Evolutionary conservation across 371 early-diverging fungal genomes (phyloP).

Genomic region (Rhizomucor pusillus): DNA sequence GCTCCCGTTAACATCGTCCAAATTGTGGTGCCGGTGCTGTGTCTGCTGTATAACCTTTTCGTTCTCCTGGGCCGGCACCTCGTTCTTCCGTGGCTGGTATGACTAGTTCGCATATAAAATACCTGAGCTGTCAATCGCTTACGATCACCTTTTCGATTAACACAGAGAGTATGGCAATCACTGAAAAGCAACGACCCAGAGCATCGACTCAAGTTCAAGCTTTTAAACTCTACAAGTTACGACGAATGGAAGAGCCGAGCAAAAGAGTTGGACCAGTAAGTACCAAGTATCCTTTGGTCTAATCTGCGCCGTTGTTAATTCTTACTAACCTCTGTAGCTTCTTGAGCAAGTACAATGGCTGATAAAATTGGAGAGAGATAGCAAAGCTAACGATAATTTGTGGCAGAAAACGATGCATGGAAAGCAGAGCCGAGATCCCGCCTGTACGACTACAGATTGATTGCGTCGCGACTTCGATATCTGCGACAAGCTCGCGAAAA

Average conservation of each 20-base stretch:
- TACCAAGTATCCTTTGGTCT: neutral
- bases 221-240: slow-evolving; percentile 50
- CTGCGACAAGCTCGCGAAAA: slow-evolving; percentile 48
- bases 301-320: neutral
- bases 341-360: slow-evolving; percentile 5
- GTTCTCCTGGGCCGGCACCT: slow-evolving; percentile 19
- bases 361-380: too few species aligned
- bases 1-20: neutral
- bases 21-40: slow-evolving; percentile 28
- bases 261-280: slow-evolving; percentile 54
- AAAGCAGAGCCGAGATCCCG: slow-evolving; percentile 47
- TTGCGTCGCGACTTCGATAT: slow-evolving; percentile 52
- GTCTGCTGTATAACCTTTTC: slow-evolving; percentile 19
- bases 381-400: neutral
- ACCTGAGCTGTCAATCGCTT: neutral
- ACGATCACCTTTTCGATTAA: neutral
- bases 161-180: slow-evolving; percentile 26
- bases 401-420: slow-evolving; percentile 57
- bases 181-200: slow-evolving; percentile 33
- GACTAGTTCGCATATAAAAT: neutral
- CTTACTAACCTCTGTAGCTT: slow-evolving; percentile 2
- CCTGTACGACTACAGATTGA: slow-evolving; percentile 70
- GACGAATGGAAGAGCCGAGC: slow-evolving; percentile 61
- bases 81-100: slow-evolving; percentile 16
- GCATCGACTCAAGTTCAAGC: slow-evolving; percentile 32